phyloP scores from a whole-genome alignment of 2,329 filamentous ascomycete genomes.

The Ceratocystis huliohia region DNA sequence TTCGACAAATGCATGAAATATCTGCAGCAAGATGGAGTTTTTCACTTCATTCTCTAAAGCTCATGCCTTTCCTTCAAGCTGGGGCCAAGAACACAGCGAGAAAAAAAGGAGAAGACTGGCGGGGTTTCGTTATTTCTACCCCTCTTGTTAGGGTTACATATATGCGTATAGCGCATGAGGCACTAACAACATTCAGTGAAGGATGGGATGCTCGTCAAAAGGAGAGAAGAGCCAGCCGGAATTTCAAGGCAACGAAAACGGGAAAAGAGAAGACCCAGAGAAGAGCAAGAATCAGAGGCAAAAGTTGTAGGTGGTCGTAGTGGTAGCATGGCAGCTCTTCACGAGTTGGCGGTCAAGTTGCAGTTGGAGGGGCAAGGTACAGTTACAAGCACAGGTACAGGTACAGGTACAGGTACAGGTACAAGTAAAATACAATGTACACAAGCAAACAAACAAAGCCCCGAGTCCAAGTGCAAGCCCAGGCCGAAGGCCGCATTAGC shows the following conservation, averaged over 20 bases:
- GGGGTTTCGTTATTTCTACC: background rate
- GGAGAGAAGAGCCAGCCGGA: background rate
- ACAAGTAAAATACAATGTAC: no score
- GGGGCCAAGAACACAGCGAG: no score
- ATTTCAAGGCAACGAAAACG: background rate
- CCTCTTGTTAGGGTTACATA: constrained; percentile 4
- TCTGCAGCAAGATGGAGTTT: background rate
- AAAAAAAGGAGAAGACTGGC: background rate
- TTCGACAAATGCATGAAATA: background rate
- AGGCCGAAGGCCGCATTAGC: background rate
- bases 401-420: background rate
- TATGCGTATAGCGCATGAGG: background rate
- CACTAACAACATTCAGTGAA: background rate
- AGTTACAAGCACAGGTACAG: background rate
- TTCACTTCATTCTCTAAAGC: background rate
- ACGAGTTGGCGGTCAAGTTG: background rate
- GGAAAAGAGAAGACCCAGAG: background rate
- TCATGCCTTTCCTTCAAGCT: background rate
- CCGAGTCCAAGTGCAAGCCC: background rate
- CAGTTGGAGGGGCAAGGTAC: background rate
- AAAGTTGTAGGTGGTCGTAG: no score
- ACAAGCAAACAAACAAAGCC: background rate
- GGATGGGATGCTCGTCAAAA: background rate
- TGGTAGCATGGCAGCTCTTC: background rate
- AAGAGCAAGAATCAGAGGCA: no score